These are phyloP conservation scores for Pestalotiopsis sp. DNA, from an alignment of 2,329 filamentous ascomycete genomes.

Conservation along the genomic window DNA sequence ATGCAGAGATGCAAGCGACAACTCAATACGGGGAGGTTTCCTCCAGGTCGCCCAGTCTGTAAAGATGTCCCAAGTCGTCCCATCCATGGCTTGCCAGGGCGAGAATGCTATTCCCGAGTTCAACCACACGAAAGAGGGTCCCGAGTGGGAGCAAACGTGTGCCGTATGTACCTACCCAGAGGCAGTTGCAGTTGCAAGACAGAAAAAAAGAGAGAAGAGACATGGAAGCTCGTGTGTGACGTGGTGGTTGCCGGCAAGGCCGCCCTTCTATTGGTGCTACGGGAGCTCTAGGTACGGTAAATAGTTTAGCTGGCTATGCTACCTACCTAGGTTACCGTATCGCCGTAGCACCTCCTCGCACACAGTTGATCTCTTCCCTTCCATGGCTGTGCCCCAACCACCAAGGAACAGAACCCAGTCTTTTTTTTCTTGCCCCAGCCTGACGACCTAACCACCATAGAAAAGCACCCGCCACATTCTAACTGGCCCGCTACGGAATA, in stretches of 20 bases:
- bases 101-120: background rate
- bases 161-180: background rate
- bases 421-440: background rate
- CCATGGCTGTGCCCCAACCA: background rate
- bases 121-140: background rate
- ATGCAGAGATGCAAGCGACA: background rate
- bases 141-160: no score
- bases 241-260: background rate
- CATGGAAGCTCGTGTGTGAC: background rate
- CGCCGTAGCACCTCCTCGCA: background rate
- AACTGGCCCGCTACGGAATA: background rate
- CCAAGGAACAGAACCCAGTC: background rate
- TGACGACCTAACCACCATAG: background rate
- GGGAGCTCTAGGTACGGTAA: background rate
- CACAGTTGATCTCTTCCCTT: background rate
- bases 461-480: slow-evolving; percentile 3
- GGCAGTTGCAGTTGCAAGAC: background rate
- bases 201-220: background rate
- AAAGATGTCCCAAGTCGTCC: background rate
- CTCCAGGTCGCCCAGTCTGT: no score
- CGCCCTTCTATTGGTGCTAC: background rate
- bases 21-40: background rate
- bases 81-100: background rate
- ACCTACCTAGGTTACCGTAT: background rate
- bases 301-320: no score